Percentiles rank a stretch among this genome's conserved stretches.
phyloP scores from a whole-genome alignment of 495 filamentous ascomycete genomes.

The Pseudevernia furfuracea region DNA sequence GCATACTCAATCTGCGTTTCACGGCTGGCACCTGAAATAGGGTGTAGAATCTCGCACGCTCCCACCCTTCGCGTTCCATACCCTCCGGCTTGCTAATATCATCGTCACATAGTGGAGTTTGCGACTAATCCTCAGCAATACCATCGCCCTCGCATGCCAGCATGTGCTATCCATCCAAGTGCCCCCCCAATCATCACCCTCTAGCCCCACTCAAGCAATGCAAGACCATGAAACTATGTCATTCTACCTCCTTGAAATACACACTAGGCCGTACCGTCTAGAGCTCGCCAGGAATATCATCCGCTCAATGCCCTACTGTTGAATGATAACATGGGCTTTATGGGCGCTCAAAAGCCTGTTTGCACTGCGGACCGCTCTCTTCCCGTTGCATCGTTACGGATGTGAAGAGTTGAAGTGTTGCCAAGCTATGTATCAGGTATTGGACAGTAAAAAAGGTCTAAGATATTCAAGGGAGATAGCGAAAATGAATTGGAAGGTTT shows the following conservation, averaged over 20 bases:
- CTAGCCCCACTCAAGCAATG: too few relatives aligned
- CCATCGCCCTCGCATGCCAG: constrained; percentile 5
- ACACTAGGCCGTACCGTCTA: constrained; percentile 5
- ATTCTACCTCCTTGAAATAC: neutral
- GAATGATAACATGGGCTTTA: constrained; percentile 19
- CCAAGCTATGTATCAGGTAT: constrained; percentile 9
- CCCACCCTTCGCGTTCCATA: constrained; percentile 2
- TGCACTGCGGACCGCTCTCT: constrained; percentile 17
- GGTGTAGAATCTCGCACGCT: neutral
- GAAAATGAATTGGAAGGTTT: constrained; percentile 10
- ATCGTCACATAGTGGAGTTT: neutral
- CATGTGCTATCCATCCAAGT: neutral
- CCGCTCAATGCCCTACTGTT: constrained; percentile 20
- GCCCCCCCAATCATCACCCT: neutral
- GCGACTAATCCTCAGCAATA: neutral
- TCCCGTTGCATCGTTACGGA: constrained; percentile 3
- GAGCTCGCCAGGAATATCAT: constrained; percentile 21
- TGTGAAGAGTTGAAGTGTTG: constrained; percentile 22
- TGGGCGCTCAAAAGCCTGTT: constrained; percentile 18
- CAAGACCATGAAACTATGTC: neutral
- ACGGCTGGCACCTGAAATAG: neutral
- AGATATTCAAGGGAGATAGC: constrained; percentile 19
- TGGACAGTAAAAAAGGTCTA: constrained; percentile 16
- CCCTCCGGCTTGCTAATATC: constrained; percentile 2
- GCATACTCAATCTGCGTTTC: neutral